These are phyloP conservation scores for Scedosporium apiospermum DNA, from an alignment of 2,329 filamentous ascomycete genomes.

Conservation along the genomic window DNA sequence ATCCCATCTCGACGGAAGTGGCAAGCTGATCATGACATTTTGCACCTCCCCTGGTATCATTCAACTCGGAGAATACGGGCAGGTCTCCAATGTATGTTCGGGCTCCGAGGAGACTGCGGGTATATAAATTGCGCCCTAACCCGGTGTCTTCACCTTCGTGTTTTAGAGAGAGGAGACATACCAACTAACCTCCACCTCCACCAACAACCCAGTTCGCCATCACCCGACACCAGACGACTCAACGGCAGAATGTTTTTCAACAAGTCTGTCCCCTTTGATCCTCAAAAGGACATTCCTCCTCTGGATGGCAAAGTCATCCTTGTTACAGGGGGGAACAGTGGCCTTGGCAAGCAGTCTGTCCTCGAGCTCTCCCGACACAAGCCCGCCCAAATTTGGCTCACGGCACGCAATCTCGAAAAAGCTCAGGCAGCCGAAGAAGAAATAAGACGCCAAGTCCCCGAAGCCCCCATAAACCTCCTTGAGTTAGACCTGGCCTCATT, in stretches of 20 bases:
- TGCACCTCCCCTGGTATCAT: neutral
- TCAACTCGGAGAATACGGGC: neutral
- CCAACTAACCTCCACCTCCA: neutral
- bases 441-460: conserved; percentile 18
- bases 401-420: conserved; percentile 25
- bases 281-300: conserved; percentile 31
- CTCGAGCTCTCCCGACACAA: conserved; percentile 13
- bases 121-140: too few relatives aligned
- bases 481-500: conserved; percentile 35
- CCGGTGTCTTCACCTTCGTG: too few relatives aligned
- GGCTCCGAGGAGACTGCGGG: too few relatives aligned
- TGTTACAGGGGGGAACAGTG: conserved; percentile 38
- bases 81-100: too few relatives aligned
- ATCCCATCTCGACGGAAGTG: neutral
- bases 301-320: conserved; percentile 40
- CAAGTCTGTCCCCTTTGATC: conserved; percentile 15
- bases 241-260: neutral
- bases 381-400: conserved; percentile 14
- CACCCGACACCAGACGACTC: neutral
- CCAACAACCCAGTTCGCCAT: neutral
- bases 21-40: too few relatives aligned
- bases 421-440: conserved; percentile 24
- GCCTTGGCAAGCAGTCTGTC: conserved; percentile 18
- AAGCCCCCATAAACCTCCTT: conserved; percentile 20
- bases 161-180: neutral